phyloP scores from a whole-genome alignment of 23 red algal genomes.

The Chondrus crispus region DNA sequence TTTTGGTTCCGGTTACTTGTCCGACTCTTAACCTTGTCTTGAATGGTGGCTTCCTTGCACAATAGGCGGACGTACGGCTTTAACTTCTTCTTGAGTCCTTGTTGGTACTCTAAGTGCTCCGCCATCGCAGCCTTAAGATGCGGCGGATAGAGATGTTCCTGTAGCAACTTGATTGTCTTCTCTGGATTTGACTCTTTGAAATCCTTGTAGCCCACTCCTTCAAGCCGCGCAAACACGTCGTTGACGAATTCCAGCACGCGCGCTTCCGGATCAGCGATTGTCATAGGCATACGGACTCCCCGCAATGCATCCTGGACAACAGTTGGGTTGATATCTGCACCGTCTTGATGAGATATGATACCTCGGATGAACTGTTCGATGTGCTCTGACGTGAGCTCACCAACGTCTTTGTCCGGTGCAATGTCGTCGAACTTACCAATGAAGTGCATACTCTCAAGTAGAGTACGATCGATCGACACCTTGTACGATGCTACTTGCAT shows the following conservation, averaged over 20 bases:
- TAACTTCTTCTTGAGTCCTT: background rate
- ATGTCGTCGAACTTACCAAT: constrained; percentile 16
- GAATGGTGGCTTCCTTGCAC: background rate
- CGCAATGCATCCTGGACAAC: background rate
- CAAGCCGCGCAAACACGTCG: background rate
- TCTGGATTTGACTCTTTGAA: background rate
- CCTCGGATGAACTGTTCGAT: constrained; percentile 4
- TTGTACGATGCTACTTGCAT: constrained; percentile 1
- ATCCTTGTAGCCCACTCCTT: background rate
- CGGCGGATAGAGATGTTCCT: background rate
- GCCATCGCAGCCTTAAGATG: background rate
- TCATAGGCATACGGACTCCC: background rate
- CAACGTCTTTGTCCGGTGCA: background rate
- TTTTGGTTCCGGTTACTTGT: background rate
- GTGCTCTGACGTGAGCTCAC: background rate
- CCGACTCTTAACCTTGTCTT: background rate
- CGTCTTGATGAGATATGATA: background rate
- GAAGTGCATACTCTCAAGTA: background rate
- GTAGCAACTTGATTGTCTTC: background rate
- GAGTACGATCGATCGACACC: background rate
- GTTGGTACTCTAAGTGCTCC: background rate
- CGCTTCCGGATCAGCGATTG: background rate
- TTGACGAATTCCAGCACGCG: background rate
- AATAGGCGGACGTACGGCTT: background rate
- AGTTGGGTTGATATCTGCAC: background rate